These are phyloP conservation scores for Stygiomarasmius scandens DNA, from an alignment of 1,284 basidiomycete genomes.

Conservation along the genomic window DNA sequence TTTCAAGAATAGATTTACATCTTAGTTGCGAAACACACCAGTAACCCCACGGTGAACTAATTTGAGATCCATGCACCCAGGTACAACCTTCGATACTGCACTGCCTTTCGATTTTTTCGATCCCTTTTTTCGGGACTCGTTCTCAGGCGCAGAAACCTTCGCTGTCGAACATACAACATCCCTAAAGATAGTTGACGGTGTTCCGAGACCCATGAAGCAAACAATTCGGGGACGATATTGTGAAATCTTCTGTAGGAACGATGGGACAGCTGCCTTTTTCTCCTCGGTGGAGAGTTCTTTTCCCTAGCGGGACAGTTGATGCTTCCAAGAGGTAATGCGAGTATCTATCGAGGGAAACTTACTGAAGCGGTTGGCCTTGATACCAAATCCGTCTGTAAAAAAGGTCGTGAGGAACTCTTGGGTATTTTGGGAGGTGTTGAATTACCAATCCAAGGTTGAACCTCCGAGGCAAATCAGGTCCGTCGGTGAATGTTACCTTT, in stretches of 20 bases:
- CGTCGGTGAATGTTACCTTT: not conserved
- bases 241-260: not conserved
- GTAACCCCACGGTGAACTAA: not conserved
- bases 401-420: not conserved
- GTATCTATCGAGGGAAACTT: not conserved
- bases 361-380: conserved; percentile 1
- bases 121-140: too few relatives aligned
- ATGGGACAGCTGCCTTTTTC: not conserved
- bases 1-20: too few relatives aligned
- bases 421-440: not conserved
- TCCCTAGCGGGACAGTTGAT: not conserved
- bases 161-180: not conserved
- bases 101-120: too few relatives aligned
- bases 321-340: not conserved
- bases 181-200: not conserved
- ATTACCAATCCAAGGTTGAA: conserved; percentile 1
- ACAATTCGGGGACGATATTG: conserved; percentile 9
- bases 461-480: not conserved
- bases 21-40: too few relatives aligned
- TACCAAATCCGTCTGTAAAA: conserved; percentile 7
- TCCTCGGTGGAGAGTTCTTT: conserved; percentile 1
- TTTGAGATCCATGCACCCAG: not conserved
- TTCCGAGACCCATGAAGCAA: conserved; percentile 8
- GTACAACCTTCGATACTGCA: not conserved
- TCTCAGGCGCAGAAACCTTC: too few relatives aligned